Evolutionary conservation across 441 rosid genomes (phyloP), one percentile per base, ranked within the genome.

Genomic region (Breynia disticha): DNA sequence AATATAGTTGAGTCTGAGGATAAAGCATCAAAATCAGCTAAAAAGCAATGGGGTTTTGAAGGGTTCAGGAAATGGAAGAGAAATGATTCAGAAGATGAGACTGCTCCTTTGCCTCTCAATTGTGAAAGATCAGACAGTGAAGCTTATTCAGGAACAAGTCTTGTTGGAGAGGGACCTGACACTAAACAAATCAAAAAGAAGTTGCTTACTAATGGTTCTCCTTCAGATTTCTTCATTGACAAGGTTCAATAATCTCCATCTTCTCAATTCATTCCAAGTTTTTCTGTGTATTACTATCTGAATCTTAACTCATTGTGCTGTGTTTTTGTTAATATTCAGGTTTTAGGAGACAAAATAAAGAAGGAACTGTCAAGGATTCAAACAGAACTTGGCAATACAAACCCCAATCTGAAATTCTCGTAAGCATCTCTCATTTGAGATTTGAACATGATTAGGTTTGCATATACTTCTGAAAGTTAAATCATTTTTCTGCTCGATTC

Each of bases 171-270:
- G 47, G 89, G 93, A 19, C 89, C 94, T 0, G 72, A 79, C 61
- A 82, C 81, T 3, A 84, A 69, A 66, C 75, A 71, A 62, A 80
- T 82, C 2, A 85, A 85, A 76, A 75, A 46, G 64, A 82, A 80
- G 75, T 59, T 80, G 59, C 84, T 68, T 61, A 72, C 89, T 7
- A 58, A 78, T 60, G 89, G 84, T 18, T 60, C 83, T 60, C 72
- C 84, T 24, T 79, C 93, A 0, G 86, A 84, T 75, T 84, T 82
- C 64, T 84, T 82, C 72, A 71, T 82, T 37, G 93, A 84, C n/a
- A 84, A 84, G 89, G 93, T 84, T 57, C 16, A 54, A 32, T 10
- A 3, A n/a, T 46, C 38, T 9, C n/a, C 0, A 3, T 32, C 50
- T 41, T n/a, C n/a, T 3, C 20, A 14, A 11, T 7, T 48, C 44